Evolutionary conservation across 2,329 filamentous ascomycete genomes (phyloP), one percentile per base, ranked within the genome.

Genomic region (Fusarium circinatum): DNA sequence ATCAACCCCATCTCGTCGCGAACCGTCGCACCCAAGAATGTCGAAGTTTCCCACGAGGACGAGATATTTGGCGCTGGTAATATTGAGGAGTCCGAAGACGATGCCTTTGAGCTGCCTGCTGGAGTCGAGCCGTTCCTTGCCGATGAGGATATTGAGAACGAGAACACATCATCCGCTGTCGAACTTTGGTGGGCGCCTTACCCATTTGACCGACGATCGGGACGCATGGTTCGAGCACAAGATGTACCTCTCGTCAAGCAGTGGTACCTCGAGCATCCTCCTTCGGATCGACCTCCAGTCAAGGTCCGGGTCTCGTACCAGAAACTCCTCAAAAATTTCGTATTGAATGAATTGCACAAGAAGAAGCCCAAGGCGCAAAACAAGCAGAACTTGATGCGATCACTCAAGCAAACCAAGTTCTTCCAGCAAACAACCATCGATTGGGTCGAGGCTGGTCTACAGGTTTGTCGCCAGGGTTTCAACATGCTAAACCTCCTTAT

Each of bases 381-480:
- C 85, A 97, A 96, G 81, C 96, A 99, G 80, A 94, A 97, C 78
- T 84, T 99, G 65, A 89, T 98, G 81, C 91, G 91, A 78, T 97
- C 94, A 14, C 84, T 99, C 75, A 98, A 98, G 84, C 92, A 94
- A 76, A 99, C 96, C 54, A 99, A 99, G 80, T 99, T 99, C 86
- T 99, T 99, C 88, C 97, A 99, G 83, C 96, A 98, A 83, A 99
- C 96, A 7, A 98, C 94, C 14, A 98, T 99, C 73, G 96, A 99
- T 82, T 99, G 96, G 96, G 96, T 99, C 47, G 96, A 99, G 85
- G 96, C 97, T 77, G 96, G 97, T 85, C 88, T 99, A 80, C 97
- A 99, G 85, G 96, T 99, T 71, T 99, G 96, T 82, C 91, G 96
- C 57, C 96, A 99, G 82, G 96, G 96, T 62, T 99, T 98, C 88